A percentile compares a stretch with the other conserved stretches of the same genome.
phyloP scores from a whole-genome alignment of 495 filamentous ascomycete species.

The Aspergillus egyptiacus region DNA sequence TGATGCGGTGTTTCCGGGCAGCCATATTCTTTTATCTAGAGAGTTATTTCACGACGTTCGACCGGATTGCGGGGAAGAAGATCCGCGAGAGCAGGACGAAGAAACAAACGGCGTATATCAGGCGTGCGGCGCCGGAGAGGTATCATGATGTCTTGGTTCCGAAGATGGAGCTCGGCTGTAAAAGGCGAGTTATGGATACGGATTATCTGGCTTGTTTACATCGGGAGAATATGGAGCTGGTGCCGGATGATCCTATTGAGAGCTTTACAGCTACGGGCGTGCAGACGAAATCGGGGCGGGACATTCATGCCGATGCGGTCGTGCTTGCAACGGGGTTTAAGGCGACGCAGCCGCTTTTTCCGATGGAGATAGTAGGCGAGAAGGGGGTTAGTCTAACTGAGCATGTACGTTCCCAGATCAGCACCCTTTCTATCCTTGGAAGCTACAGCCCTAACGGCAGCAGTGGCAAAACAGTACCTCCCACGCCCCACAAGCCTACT shows the following conservation, averaged over 20 bases:
- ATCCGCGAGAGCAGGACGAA: conserved; percentile 28
- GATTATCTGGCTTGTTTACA: conserved; percentile 43
- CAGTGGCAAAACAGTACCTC: conserved; percentile 34
- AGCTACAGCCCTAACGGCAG: background rate
- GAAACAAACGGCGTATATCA: conserved; percentile 35
- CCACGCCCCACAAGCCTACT: conserved; percentile 46
- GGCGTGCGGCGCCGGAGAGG: conserved; percentile 41
- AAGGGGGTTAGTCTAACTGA: conserved; percentile 41
- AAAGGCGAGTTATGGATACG: conserved; percentile 45
- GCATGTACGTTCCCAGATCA: conserved; percentile 16
- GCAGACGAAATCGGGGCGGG: conserved; percentile 18
- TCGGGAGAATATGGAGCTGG: conserved; percentile 41
- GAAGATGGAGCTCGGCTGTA: conserved; percentile 50
- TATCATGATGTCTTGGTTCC: conserved; percentile 52
- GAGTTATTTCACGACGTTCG: conserved; percentile 34
- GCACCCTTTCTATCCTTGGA: background rate
- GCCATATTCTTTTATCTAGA: conserved; percentile 26
- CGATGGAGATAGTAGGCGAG: conserved; percentile 31
- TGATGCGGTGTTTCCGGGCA: conserved; percentile 20
- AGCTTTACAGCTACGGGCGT: conserved; percentile 15
- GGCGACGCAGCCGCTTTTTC: conserved; percentile 16
- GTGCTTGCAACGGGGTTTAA: conserved; percentile 40
- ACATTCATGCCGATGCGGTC: conserved; percentile 43
- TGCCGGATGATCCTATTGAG: conserved; percentile 38
- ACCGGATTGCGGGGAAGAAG: conserved; percentile 21